phyloP scores from a whole-genome alignment of 805 yeast species.

The Ogataea kodamae region DNA sequence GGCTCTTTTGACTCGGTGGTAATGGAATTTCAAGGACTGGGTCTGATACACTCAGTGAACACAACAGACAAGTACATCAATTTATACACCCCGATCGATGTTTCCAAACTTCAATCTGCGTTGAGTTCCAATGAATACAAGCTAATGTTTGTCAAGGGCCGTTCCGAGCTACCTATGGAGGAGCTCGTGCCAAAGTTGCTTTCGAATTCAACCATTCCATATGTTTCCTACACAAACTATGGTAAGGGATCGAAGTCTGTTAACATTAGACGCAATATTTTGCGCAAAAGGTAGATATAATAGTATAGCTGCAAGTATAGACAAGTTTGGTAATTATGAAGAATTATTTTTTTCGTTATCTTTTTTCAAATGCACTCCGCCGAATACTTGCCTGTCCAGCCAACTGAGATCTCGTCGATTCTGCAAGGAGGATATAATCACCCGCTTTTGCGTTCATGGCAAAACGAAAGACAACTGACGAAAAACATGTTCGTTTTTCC shows the following conservation, averaged over 20 bases:
- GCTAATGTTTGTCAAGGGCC: conserved; percentile 53
- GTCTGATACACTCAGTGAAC: conserved; percentile 66
- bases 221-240: conserved; percentile 37
- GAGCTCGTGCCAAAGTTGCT: conserved; percentile 31
- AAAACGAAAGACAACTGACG: conserved; percentile 73
- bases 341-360: not conserved
- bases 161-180: conserved; percentile 59
- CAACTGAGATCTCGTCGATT: conserved; percentile 66
- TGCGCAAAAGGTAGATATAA: conserved; percentile 28
- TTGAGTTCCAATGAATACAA: conserved; percentile 26
- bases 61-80: conserved; percentile 38
- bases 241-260: conserved; percentile 47
- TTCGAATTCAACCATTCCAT: conserved; percentile 30
- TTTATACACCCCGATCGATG: conserved; percentile 49
- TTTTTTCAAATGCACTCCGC: conserved; percentile 38
- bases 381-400: conserved; percentile 56
- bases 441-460: conserved; percentile 89
- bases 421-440: conserved; percentile 94
- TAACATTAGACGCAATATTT: conserved; percentile 46
- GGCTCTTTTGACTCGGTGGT: conserved; percentile 15
- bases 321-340: not conserved
- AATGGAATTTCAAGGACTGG: conserved; percentile 45
- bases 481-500: conserved; percentile 94
- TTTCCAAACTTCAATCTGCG: conserved; percentile 10
- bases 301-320: not conserved